Evolutionary conservation across 805 yeast species (phyloP).

Genomic region (Ogataea trehaloabstinens): DNA sequence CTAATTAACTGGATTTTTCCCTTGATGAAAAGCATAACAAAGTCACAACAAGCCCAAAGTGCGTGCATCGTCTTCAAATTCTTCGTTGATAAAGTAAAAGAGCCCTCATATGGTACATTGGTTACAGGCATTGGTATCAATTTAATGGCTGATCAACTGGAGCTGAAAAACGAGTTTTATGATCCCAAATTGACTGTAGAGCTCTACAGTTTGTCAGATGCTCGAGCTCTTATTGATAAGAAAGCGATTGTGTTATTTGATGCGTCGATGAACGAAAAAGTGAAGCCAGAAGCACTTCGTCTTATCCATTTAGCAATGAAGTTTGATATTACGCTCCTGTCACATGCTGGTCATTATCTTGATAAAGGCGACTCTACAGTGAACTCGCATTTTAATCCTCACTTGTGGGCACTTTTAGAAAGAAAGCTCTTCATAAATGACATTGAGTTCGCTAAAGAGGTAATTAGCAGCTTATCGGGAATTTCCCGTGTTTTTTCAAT

Average conservation of each 20-base stretch:
- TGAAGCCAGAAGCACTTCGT: constrained; percentile 17
- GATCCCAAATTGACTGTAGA: constrained; percentile 33
- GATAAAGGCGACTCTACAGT: constrained; percentile 14
- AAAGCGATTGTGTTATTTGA: constrained; percentile 35
- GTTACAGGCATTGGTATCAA: constrained; percentile 26
- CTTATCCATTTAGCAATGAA: constrained; percentile 19
- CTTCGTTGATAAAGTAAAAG: constrained; percentile 36
- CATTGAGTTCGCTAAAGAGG: constrained; percentile 10
- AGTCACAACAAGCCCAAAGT: constrained; percentile 51
- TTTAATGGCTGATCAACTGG: constrained; percentile 20
- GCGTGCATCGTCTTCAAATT: constrained; percentile 50
- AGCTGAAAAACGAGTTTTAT: constrained; percentile 14
- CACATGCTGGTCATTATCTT: constrained; percentile 22
- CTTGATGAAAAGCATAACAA: constrained; percentile 38
- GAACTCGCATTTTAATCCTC: constrained; percentile 19
- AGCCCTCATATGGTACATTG: constrained; percentile 23
- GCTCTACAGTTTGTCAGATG: constrained; percentile 43
- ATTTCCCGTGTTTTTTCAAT: constrained; percentile 19
- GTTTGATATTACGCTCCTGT: constrained; percentile 25
- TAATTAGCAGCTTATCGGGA: constrained; percentile 18
- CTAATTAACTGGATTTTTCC: constrained; percentile 55
- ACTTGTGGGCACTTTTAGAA: constrained; percentile 25
- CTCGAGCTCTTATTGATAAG: constrained; percentile 47
- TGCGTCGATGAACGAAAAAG: constrained; percentile 12
- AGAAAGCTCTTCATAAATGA: constrained; percentile 22